These are phyloP conservation scores for Halocafeteria seosinensis DNA, from an alignment of 108 stramenopile genomes.

Conservation along the genomic window DNA sequence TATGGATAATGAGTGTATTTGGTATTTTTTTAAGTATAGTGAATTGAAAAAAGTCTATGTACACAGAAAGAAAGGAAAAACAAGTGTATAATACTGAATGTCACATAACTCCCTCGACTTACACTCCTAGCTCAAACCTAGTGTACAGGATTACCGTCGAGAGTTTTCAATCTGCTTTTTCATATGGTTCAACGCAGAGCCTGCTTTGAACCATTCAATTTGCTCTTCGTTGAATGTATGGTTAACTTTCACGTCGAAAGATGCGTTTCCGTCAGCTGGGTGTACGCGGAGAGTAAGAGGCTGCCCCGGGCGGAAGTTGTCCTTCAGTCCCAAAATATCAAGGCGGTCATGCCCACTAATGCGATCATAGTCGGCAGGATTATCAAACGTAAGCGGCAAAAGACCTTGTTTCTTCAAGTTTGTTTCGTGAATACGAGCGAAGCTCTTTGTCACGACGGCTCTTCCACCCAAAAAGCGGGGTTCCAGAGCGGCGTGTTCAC, in stretches of 20 bases:
- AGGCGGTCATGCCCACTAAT: conserved; percentile 23
- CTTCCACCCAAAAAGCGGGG: conserved; percentile 27
- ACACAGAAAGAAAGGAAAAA: too few relatives aligned
- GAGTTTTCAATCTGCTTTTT: conserved; percentile 10
- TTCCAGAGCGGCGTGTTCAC: conserved; percentile 33
- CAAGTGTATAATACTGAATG: too few relatives aligned
- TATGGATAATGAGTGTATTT: too few relatives aligned
- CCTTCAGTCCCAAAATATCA: conserved; percentile 21
- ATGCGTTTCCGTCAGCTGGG: conserved; percentile 7
- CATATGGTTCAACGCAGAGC: conserved; percentile 32
- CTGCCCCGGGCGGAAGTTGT: conserved; percentile 24
- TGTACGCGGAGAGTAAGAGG: conserved; percentile 15
- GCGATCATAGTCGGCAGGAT: conserved; percentile 35
- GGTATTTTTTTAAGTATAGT: too few relatives aligned
- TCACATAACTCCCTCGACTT: too few relatives aligned
- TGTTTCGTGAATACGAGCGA: conserved; percentile 37
- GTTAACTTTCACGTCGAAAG: conserved; percentile 24
- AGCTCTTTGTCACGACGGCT: conserved; percentile 24
- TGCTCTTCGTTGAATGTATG: conserved; percentile 35
- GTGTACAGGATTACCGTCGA: neutral
- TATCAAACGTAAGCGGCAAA: conserved; percentile 29
- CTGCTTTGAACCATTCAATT: conserved; percentile 37
- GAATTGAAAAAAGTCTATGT: too few relatives aligned
- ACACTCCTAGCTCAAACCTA: too few relatives aligned
- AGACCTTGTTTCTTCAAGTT: conserved; percentile 42